Conservation (phyloP, 2,329 filamentous ascomycete genomes). For the Fusarium compactum region DNA sequence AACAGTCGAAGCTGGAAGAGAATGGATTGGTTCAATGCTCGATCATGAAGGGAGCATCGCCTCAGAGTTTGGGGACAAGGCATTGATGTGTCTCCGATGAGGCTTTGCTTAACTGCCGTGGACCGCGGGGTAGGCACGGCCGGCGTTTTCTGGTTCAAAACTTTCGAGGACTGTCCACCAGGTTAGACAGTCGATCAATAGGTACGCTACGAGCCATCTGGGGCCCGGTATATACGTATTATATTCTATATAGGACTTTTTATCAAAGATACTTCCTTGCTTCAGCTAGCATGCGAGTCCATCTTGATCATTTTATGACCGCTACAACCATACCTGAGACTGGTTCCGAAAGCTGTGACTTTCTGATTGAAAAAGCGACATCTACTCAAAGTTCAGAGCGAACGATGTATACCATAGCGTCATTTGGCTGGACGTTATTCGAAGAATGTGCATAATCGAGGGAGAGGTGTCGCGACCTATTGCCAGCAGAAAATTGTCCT, state of each 20-base stretch:
- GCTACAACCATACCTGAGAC: not conserved
- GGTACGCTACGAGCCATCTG: not conserved
- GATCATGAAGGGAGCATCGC: slow-evolving; percentile 78
- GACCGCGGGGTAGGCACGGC: not conserved
- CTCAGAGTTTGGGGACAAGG: slow-evolving; percentile 80
- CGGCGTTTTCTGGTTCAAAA: not conserved
- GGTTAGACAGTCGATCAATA: not conserved
- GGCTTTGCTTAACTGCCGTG: not conserved
- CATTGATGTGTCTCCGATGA: slow-evolving; percentile 79
- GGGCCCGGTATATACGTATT: not conserved
- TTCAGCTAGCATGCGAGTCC: not conserved
- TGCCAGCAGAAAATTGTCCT: not conserved
- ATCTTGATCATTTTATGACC: not conserved
- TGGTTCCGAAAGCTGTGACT: not conserved
- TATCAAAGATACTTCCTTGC: not conserved
- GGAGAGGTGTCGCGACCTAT: not conserved
- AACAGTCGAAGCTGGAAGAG: slow-evolving; percentile 82
- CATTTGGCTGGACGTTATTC: not conserved
- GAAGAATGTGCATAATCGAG: not conserved
- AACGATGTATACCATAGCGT: not conserved
- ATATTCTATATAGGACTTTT: not conserved
- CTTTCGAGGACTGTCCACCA: not conserved
- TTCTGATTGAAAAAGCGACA: not conserved
- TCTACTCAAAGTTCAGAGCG: not conserved
- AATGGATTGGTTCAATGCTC: slow-evolving; percentile 84